A percentile compares a stretch with the other conserved stretches of the same genome.
These are phyloP conservation scores for Funneliformis geosporum DNA, from an alignment of 192 early-diverging fungal genomes.

Conservation along the genomic window DNA sequence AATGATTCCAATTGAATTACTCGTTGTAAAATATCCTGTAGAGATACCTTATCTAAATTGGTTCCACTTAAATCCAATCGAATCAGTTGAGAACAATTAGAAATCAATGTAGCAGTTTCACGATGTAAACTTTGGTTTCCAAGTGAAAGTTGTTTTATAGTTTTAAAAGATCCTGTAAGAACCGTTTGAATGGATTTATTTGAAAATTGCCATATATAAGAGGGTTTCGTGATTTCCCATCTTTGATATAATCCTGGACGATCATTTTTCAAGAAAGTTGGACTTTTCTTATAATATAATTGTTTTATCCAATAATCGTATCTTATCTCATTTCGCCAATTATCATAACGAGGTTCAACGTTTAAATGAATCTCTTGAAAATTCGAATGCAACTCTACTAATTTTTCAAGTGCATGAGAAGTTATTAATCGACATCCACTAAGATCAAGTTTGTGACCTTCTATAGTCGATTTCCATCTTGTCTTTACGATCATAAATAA, in stretches of 20 bases:
- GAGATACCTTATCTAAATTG: conserved; percentile 1
- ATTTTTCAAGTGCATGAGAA: conserved; percentile 16
- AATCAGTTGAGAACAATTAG: background rate
- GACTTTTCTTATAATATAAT: conserved; percentile 14
- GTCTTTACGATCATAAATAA: background rate
- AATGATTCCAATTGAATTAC: background rate
- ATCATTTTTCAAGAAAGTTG: background rate
- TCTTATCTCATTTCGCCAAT: background rate
- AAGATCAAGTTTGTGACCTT: conserved; percentile 12
- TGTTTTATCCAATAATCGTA: conserved; percentile 6
- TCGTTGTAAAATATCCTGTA: background rate
- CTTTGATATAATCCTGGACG: conserved; percentile 13
- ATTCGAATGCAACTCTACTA: background rate
- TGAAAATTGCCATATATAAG: conserved; percentile 6
- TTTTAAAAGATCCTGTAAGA: background rate
- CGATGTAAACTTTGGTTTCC: background rate
- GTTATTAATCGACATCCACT: conserved; percentile 14
- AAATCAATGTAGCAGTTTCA: conserved; percentile 1
- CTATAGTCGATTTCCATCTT: conserved; percentile 14
- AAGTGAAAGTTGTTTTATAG: conserved; percentile 3
- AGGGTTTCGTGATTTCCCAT: background rate
- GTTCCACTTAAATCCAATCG: conserved; percentile 13
- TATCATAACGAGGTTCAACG: conserved; percentile 13
- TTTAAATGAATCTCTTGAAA: conserved; percentile 22
- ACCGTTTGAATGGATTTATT: conserved; percentile 3